phyloP scores from a whole-genome alignment of 805 yeast species.

The Zygosaccharomyces bailii region DNA sequence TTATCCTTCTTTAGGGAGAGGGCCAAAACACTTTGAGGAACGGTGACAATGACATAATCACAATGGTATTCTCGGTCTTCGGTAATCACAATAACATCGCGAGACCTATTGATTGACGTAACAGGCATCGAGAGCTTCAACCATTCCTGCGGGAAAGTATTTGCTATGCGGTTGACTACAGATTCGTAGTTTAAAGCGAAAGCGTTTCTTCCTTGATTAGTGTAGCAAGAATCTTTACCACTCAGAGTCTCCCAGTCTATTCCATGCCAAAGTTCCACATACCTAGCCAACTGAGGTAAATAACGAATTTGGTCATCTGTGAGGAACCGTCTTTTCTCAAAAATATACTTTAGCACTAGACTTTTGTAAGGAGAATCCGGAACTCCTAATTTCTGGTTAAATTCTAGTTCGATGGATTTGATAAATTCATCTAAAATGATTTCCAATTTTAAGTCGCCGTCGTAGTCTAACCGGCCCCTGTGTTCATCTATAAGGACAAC shows the following conservation, averaged over 20 bases:
- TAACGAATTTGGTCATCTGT: slow-evolving; percentile 49
- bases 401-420: slow-evolving; percentile 55
- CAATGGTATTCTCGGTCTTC: slow-evolving; percentile 37
- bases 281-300: slow-evolving; percentile 52
- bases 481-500: slow-evolving; percentile 27
- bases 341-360: slow-evolving; percentile 46
- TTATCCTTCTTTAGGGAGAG: slow-evolving; percentile 28
- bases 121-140: slow-evolving; percentile 41
- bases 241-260: slow-evolving; percentile 63
- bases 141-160: slow-evolving; percentile 39
- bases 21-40: slow-evolving; percentile 71
- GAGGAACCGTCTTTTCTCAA: slow-evolving; percentile 44
- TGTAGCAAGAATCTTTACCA: slow-evolving; percentile 64
- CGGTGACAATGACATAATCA: slow-evolving; percentile 65
- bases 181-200: slow-evolving; percentile 53
- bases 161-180: slow-evolving; percentile 46
- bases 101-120: slow-evolving; percentile 37
- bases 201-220: slow-evolving; percentile 77
- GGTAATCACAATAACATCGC: slow-evolving; percentile 36
- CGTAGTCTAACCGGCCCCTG: slow-evolving; percentile 26
- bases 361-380: slow-evolving; percentile 53
- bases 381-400: slow-evolving; percentile 45
- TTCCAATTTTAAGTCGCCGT: slow-evolving; percentile 35
- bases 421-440: slow-evolving; percentile 55
- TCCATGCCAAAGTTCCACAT: slow-evolving; percentile 78